Percentiles rank a stretch among this genome's conserved stretches.
Evolutionary conservation across 2,329 filamentous ascomycete species (phyloP).

Genomic region (Didymella keratinophila): DNA sequence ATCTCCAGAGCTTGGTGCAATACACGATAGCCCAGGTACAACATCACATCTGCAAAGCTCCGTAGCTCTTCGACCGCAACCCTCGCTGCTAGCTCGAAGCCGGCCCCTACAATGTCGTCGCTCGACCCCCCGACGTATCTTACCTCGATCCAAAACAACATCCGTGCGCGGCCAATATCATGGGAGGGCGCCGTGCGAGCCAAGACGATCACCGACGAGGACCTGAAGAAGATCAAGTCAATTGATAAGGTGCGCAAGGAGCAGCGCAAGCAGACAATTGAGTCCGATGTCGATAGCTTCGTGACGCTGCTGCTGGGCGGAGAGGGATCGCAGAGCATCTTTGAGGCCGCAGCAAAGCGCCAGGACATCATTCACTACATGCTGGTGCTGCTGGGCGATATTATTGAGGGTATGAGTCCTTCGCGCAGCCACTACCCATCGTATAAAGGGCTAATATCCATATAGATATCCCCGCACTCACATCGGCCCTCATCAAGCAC

Average conservation of each 20-base stretch:
- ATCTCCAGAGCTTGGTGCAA: slow-evolving; percentile 39
- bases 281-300: slow-evolving; percentile 81
- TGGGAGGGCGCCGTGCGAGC: slow-evolving; percentile 97
- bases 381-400: slow-evolving; percentile 84
- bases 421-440: neutral
- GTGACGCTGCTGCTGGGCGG: slow-evolving; percentile 79
- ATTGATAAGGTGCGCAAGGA: slow-evolving; percentile 97
- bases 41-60: slow-evolving; percentile 34
- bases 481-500: slow-evolving; percentile 77
- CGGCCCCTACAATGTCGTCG: slow-evolving; percentile 74
- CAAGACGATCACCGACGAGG: slow-evolving; percentile 90
- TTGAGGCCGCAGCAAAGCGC: slow-evolving; percentile 82
- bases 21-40: slow-evolving; percentile 41
- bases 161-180: slow-evolving; percentile 91
- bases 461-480: slow-evolving; percentile 79
- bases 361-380: slow-evolving; percentile 95
- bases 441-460: slow-evolving; percentile 25
- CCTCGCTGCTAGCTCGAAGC: slow-evolving; percentile 10
- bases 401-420: slow-evolving; percentile 75
- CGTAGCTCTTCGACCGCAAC: slow-evolving; percentile 15
- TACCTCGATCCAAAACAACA: slow-evolving; percentile 92
- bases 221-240: slow-evolving; percentile 93
- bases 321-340: slow-evolving; percentile 71
- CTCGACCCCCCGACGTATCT: slow-evolving; percentile 90
- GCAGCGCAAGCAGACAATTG: slow-evolving; percentile 81